A percentile compares a stretch with the other conserved stretches of the same genome.
phyloP scores from a whole-genome alignment of 176 grass and related monocot species.

The Zea luxurians region DNA sequence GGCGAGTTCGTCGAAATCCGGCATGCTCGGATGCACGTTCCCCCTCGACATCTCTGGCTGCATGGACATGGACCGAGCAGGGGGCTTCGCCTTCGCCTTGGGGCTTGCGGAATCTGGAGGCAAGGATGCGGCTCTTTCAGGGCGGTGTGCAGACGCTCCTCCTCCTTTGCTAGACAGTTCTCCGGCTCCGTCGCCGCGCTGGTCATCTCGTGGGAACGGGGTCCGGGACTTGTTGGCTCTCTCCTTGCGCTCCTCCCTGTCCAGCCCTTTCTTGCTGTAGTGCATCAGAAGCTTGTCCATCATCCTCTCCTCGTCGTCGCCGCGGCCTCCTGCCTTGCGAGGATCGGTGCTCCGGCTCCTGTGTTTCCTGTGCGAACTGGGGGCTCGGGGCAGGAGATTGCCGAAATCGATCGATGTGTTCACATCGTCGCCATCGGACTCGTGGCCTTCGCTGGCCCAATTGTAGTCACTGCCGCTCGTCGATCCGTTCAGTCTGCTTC shows the following conservation, averaged over 20 bases:
- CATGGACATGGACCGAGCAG: conserved; percentile 43
- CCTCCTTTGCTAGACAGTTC: conserved; percentile 17
- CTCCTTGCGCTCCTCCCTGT: conserved; percentile 37
- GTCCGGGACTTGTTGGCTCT: conserved; percentile 39
- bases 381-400: conserved; percentile 53
- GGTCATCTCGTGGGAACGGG: conserved; percentile 22
- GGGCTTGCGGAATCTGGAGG: conserved; percentile 37
- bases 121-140: conserved; percentile 39
- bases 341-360: conserved; percentile 43
- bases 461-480: conserved; percentile 40
- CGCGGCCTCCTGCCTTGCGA: conserved; percentile 25
- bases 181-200: conserved; percentile 11
- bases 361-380: conserved; percentile 44
- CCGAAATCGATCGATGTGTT: conserved; percentile 67
- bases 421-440: conserved; percentile 50
- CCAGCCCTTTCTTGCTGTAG: conserved; percentile 74
- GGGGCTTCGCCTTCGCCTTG: not conserved
- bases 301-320: conserved; percentile 68
- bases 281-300: conserved; percentile 80
- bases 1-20: conserved; percentile 58
- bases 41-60: conserved; percentile 45
- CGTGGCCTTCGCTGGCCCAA: not conserved
- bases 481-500: conserved; percentile 42
- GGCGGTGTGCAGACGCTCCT: not conserved
- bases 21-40: conserved; percentile 57